These are phyloP conservation scores for Aschersonia sp. DNA, from an alignment of 2,329 filamentous ascomycete genomes.

Conservation along the genomic window DNA sequence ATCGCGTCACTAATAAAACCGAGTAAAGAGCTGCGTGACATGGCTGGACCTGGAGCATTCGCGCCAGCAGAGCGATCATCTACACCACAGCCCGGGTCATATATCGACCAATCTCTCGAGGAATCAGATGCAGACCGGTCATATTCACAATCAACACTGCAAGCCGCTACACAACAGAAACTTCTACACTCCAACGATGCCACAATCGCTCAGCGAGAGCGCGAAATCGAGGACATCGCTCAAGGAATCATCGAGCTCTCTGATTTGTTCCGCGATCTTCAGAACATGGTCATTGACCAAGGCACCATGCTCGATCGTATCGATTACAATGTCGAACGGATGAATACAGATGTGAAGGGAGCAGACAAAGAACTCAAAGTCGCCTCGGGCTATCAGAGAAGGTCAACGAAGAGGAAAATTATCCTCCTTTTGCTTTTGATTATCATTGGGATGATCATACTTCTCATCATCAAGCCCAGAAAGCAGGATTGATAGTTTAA, in stretches of 20 bases:
- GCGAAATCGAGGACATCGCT: slow-evolving; percentile 94
- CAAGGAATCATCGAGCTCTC: slow-evolving; percentile 95
- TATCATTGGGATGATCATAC: slow-evolving; percentile 74
- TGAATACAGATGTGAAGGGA: slow-evolving; percentile 84
- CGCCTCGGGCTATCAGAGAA: slow-evolving; percentile 78
- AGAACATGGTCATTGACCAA: slow-evolving; percentile 89
- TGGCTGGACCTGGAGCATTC: slow-evolving; percentile 44
- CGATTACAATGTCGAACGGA: slow-evolving; percentile 95
- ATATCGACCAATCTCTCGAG: slow-evolving; percentile 74
- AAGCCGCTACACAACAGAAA: slow-evolving; percentile 58
- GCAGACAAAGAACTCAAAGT: slow-evolving; percentile 87
- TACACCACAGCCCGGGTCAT: slow-evolving; percentile 37
- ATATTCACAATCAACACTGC: slow-evolving; percentile 79
- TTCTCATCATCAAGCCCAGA: slow-evolving; percentile 70
- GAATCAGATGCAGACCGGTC: slow-evolving; percentile 90
- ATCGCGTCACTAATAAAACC: background rate
- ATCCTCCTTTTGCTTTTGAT: slow-evolving; percentile 79
- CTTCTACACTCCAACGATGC: slow-evolving; percentile 64
- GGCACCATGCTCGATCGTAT: slow-evolving; percentile 86
- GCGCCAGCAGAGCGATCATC: slow-evolving; percentile 35
- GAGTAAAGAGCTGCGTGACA: slow-evolving; percentile 54
- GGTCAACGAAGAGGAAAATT: slow-evolving; percentile 80
- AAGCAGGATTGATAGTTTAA: slow-evolving; percentile 15
- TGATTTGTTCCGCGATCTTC: slow-evolving; percentile 91
- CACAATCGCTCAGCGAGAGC: slow-evolving; percentile 79